Evolutionary conservation across 257 asterid genomes (phyloP), one percentile per base, ranked within the genome.

Genomic region (Capsicum chinense): DNA sequence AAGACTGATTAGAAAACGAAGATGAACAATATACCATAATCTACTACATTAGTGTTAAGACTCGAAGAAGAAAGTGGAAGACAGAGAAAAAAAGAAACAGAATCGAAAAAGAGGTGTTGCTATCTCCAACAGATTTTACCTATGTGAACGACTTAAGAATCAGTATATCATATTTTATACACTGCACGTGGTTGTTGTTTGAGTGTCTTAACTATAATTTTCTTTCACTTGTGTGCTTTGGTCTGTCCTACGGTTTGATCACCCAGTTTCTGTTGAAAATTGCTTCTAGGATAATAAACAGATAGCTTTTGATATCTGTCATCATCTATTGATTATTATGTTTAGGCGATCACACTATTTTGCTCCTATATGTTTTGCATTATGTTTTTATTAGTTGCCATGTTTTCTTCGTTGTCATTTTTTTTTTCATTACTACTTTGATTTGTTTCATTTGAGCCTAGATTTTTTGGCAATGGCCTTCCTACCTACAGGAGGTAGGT

Each of bases 231-330:
- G 2, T 83, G 35, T 83, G 92, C 92, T 91, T 94, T 57, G 92
- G 70, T 83, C 88, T 94, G 71, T 80, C 87, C 83, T 26, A 93
- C 64, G 94, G 87, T 8, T 68, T 95, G 90, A 17, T 95, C 26
- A 90, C 86, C 37, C 98, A 93, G 78, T 94, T 94, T 80, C 85
- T 90, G 59, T 93, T 93, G 98, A 84, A 89, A 47, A 93, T 90
- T 86, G 94, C 93, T 80, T 89, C 98, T 0, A 88, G 94, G 82
- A 6, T 93, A 3, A 14, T 93, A 76, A 89, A 87, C 89, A 87
- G 92, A 97, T 92, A 19, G 15, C 42, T 35, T 63, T 63, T 2
- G 15, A 21, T 63, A 63, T 10, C 16, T 10, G 16, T 63, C 39
- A 63, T 15, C 69, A 21, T 21, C 16, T 5, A 16, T 21, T 62